Base-by-base conservation (phyloP, 495 filamentous ascomycete genomes). In the Talaromyces trachyspermus region DNA sequence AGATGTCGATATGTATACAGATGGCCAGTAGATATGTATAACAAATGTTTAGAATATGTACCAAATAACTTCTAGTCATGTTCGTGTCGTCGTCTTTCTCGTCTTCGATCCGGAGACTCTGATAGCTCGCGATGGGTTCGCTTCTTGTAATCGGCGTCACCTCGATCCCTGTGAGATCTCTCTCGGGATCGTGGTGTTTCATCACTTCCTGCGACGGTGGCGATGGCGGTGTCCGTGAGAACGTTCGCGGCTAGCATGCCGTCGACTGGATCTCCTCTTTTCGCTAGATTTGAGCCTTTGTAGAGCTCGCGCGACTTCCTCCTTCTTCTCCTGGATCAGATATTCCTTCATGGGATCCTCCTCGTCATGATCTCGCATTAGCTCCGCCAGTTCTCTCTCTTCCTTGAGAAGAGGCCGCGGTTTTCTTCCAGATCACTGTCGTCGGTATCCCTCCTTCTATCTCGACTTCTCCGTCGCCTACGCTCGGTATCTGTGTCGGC, bases 311-410 rank as follows among this genome's bases (percentile, higher is more conserved):
- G 82, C 78, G 26, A 95, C 79, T 61, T 95, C 88, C 52, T 89
- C 85, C 57, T 84, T 86, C 76, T 95, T 95, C 68, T 92, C 84
- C 36, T 88, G 71, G 19, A 96, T 76, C 41, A 95, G 62, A 59
- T 86, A 94, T 43, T 80, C 79, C 66, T 95, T 97, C 92, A 97
- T 96, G 2, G 92, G 91, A 66, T 98, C 91, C 55, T 96, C 92
- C 18, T 96, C 90, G 53, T 96, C 91, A 52, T 94, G 84, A 15
- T 89, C 80, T 49, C 73, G 65, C 14, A 92, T 81, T 54, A 96
- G 58, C 43, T 80, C 77, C 47, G 76, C 78, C 36, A 97, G 59
- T 59, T 96, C 91, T 36, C 65, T 70, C 65, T 96, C 91, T 54
- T 86, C 83, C 53, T 74, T 78, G 14, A 84, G 54, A 56, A 81